Evolutionary conservation across 352 stramenopile species (phyloP), one percentile per base, ranked within the genome.

Genomic region (Phytophthora pinifolia): DNA sequence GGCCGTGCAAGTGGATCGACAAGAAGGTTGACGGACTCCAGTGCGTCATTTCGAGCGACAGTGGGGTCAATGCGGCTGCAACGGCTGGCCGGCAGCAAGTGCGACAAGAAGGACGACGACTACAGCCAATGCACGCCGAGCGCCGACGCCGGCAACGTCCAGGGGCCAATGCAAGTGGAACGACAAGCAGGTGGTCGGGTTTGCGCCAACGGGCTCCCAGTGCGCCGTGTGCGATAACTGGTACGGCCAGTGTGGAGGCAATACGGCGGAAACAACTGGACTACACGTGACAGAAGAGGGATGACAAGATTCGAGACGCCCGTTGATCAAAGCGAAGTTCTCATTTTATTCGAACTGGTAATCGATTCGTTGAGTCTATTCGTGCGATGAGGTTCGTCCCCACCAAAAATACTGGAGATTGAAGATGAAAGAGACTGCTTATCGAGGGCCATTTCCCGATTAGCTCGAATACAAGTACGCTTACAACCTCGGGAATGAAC

Each of bases 141-240:
- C 27, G 33, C 38, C n/a, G 44, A 55, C 43, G 51, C 44, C 34
- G 22, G 42, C 9, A 37, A 25, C 7, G 49, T 53, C 29, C 15
- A 49, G 45, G 37, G 47, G 51, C 13, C 66, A 74, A 43, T 74
- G 66, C 48, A 66, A 67, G 27, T 65, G 53, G 18, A 27, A 53
- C 20, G 49, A 46, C 22, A 54, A 58, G n/a, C 44, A 57, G 14
- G 49, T 55, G 8, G n/a, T n/a, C n/a, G n/a, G n/a, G 32, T 33
- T 6, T 75, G 57, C 47, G 53, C 46, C 2, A 38, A 59, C 20
- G 66, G 49, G 7, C 18, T 65, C 18, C n/a, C 42, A 59, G 22
- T 75, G 62, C 31, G 38, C 54, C 15, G 55, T 61, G 36, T 60
- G 56, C 44, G 60, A 58, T 31, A 52, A 71, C 47, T 70, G 46